These are phyloP conservation scores for Paxillus involutus DNA, from an alignment of 768 basidiomycete genomes.

Conservation along the genomic window DNA sequence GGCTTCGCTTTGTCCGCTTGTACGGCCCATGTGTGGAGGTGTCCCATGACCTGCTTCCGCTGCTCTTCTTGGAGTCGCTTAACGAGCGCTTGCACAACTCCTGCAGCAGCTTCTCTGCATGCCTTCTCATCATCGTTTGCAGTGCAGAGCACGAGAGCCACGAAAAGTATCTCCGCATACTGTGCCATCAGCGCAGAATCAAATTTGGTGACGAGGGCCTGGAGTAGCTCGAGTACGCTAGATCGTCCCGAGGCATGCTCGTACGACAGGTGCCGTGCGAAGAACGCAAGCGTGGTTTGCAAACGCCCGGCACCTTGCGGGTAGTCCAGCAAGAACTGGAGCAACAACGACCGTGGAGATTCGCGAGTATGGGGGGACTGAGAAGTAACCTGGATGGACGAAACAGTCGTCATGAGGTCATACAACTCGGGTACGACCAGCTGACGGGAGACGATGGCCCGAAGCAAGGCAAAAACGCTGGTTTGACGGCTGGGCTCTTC, in stretches of 20 bases:
- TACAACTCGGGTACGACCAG: slow-evolving; percentile 97
- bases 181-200: slow-evolving; percentile 70
- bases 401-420: slow-evolving; percentile 92
- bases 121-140: slow-evolving; percentile 92
- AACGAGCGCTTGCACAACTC: slow-evolving; percentile 78
- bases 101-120: slow-evolving; percentile 86
- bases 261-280: slow-evolving; percentile 91
- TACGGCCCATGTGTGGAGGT: slow-evolving; percentile 77
- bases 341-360: slow-evolving; percentile 80
- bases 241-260: slow-evolving; percentile 75
- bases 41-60: slow-evolving; percentile 56
- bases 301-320: slow-evolving; percentile 94
- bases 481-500: slow-evolving; percentile 87
- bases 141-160: slow-evolving; percentile 87
- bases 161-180: slow-evolving; percentile 86
- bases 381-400: slow-evolving; percentile 89
- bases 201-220: slow-evolving; percentile 83
- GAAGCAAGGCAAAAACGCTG: slow-evolving; percentile 83
- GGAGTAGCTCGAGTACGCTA: slow-evolving; percentile 94
- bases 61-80: slow-evolving; percentile 61
- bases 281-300: slow-evolving; percentile 83
- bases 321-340: slow-evolving; percentile 96
- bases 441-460: slow-evolving; percentile 86
- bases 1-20: slow-evolving; percentile 62
- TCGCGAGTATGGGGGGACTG: slow-evolving; percentile 92